Evolutionary conservation across 2,329 filamentous ascomycete species (phyloP), one percentile per base, ranked within the genome.

Genomic region (Curvularia verruculosa): DNA sequence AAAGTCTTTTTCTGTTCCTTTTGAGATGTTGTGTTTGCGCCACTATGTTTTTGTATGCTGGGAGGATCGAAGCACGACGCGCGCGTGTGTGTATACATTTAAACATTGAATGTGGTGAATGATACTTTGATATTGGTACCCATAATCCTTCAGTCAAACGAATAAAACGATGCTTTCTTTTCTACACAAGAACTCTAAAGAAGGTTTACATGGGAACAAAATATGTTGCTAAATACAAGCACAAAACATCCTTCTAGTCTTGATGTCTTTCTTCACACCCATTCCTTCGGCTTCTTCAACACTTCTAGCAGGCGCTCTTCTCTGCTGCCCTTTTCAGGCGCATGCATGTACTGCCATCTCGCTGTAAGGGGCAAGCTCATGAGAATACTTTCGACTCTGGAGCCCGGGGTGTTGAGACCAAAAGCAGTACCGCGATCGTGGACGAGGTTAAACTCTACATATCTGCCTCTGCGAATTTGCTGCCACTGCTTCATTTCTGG

Each of bases 391-490:
- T 99, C 95, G 2, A 99, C 88, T 60, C 95, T 85, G 5, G 93
- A 90, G 40, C 92, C 92, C 0, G 95, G 95, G 0, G 94, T 96
- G 72, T 95, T 95, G 62, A 99, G 81, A 1, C 95, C 95, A 77
- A 99, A 99, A 7, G 90, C 88, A 2, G 95, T 99, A 2, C 95
- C 95, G 24, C 95, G 87, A 79, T 99, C 95, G 78, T 99, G 93
- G 54, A 99, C 92, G 36, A 99, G 84, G 79, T 99, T 99, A 79
- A 99, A 99, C 79, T 99, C 95, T 61, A 99, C 95, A 75, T 99
- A 99, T 70, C 92, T 85, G n/a, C 95, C 95, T 64, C 95, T 83
- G 48, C 95, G 85, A 61, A 99, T 83, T 81, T 98, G 95, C 80
- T 99, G 95, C 95, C 95, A 99, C 64, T 91, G 87, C 82, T 96